Evolutionary conservation across 768 basidiomycete genomes (phyloP), one percentile per base, ranked within the genome.

Genomic region (Fomitopsis pulvina): DNA sequence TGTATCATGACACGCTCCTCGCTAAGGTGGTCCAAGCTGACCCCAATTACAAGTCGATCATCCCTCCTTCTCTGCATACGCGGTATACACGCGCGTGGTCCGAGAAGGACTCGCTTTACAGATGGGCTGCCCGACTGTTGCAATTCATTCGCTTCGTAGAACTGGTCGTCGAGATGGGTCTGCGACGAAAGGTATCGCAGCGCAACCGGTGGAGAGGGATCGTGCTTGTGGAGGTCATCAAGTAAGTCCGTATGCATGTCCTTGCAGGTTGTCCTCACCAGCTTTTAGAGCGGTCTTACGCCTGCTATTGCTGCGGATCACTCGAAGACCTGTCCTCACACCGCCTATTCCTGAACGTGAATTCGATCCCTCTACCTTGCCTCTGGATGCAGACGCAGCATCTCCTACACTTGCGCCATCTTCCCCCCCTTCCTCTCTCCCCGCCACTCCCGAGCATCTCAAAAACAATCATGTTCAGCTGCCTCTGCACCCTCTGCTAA

Each of bases 1-100:
- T 93, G 75, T 97, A 97, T 64, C 95, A 98, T 66, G 95, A 98
- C 66, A 87, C 91, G 4, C 70, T 98, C n/a, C 80, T 98, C 38
- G 71, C 80, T 3, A 80, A 74, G 63, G 73, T 86, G 42, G 70
- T 81, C 25, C 78, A 78, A 59, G 75, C 64, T 45, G 76, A 87
- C 59, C 79, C 84, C 43, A 85, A 80, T 57, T 80, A 83, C 68
- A 81, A 74, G 45, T 84, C 88, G 37, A 77, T 92, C 52, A 78
- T 94, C 46, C 85, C 87, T 9, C 73, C 80, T 14, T 80, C 85
- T 27, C 71, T 78, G 54, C 95, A 97, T 66, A 78, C 89, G 27
- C 88, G 92, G 52, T 98, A 90, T 67, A 96, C 95, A 14, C 80
- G 80, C 49, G 87, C 88, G 41, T 98, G 89, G 89, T 76, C 80